Base-by-base conservation (phyloP, 495 filamentous ascomycete species). In the Parmelia sp. region DNA sequence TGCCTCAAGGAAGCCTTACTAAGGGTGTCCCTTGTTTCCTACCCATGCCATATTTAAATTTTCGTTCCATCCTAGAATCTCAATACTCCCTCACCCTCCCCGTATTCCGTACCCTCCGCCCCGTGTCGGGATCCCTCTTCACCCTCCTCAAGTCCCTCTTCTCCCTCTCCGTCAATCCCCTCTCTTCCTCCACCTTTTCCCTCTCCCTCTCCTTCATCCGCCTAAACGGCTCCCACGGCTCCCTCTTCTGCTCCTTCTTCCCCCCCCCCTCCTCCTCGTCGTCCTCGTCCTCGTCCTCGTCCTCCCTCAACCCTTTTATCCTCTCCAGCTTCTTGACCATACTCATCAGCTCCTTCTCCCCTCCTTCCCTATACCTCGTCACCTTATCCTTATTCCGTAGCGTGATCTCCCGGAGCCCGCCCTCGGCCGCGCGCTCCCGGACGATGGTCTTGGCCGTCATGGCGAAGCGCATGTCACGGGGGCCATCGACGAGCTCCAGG, bases 401-500 rank as follows among this genome's bases (percentile, higher is more conserved):
- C 36, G 93, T 97, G 47, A 94, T 74, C 4, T 89, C 81, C 64
- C 84, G 87, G 63, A 89, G 75, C 6, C 74, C 73, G 47, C 87
- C 69, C 23, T 57, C 62, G 58, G 83, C 69, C 17, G 70, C 73
- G 39, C 86, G 78, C 68, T 88, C 78, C 47, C 81, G 80, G 44
- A 87, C 89, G 0, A 98, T 78, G 0, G 89, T 86, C 56, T 84
- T 84, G 6, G 94, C 94, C 21, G 92, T 96, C 80, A 97, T 85
- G 60, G 89, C 88, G 77, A 98, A 97, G 3, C 92, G 88, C 83
- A 96, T 90, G 76, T 98, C 94, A 75, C 87, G 89, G 21, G 92
- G 93, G 49, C 93, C 93, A 73, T 98, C 94, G 53, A 97, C 91
- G 17, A 98, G 82, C 75, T 97, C 94, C n/a, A 98, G 84, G 68